phyloP scores from a whole-genome alignment of 805 yeast genomes.

The Candida tallmaniae region DNA sequence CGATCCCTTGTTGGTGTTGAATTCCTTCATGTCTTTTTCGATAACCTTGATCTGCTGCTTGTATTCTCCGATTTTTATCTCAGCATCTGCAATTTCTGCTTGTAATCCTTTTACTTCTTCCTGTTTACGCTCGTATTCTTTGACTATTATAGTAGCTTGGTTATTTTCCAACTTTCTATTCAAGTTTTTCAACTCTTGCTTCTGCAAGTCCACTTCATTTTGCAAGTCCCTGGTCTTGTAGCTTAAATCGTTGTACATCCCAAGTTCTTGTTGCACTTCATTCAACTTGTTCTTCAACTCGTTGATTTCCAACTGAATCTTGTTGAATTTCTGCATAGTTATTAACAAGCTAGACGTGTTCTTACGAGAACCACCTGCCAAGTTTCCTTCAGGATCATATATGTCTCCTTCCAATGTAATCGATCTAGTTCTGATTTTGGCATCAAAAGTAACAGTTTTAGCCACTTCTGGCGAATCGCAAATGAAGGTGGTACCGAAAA shows the following conservation, averaged over 20 bases:
- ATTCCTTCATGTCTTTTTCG: conserved; percentile 78
- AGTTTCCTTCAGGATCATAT: conserved; percentile 93
- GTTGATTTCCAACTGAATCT: conserved; percentile 33
- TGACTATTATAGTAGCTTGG: conserved; percentile 51
- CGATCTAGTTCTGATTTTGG: conserved; percentile 70
- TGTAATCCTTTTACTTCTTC: conserved; percentile 43
- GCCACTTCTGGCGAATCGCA: conserved; percentile 89
- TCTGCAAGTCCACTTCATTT: conserved; percentile 51
- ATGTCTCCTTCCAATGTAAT: conserved; percentile 91
- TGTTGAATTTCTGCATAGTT: conserved; percentile 63
- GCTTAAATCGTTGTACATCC: conserved; percentile 39
- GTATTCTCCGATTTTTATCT: conserved; percentile 24
- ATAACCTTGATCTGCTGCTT: conserved; percentile 46
- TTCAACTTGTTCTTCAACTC: conserved; percentile 41
- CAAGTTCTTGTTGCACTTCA: conserved; percentile 36
- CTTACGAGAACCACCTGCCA: conserved; percentile 90
- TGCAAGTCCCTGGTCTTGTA: conserved; percentile 52
- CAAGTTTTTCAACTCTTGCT: conserved; percentile 55
- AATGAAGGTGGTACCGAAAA: conserved; percentile 85
- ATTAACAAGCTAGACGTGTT: conserved; percentile 53
- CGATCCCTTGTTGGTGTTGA: conserved; percentile 70
- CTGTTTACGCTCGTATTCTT: conserved; percentile 42
- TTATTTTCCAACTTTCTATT: conserved; percentile 53
- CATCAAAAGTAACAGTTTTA: conserved; percentile 81
- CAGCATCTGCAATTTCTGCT: conserved; percentile 32